A percentile compares a stretch with the other conserved stretches of the same genome.
phyloP scores from a whole-genome alignment of 768 basidiomycete genomes.

The Lyophyllum atratum region DNA sequence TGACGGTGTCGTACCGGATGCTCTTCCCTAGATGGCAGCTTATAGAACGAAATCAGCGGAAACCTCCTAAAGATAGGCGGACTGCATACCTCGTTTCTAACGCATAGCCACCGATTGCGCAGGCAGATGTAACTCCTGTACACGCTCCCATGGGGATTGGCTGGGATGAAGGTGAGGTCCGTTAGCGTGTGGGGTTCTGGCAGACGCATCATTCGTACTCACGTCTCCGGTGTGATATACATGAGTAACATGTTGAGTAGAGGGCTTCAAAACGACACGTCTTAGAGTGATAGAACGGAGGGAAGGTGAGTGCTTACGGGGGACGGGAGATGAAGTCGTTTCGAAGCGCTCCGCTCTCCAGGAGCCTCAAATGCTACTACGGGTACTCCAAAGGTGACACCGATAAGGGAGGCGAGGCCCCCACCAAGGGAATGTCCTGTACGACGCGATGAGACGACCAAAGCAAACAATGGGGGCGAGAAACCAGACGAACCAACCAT shows the following conservation, averaged over 20 bases:
- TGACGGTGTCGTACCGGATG: conserved; percentile 85
- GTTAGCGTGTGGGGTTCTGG: background rate
- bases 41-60: background rate
- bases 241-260: conserved; percentile 77
- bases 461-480: background rate
- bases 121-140: conserved; percentile 61
- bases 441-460: background rate
- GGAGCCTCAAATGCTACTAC: conserved; percentile 91
- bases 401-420: conserved; percentile 79
- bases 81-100: conserved; percentile 62
- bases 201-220: conserved; percentile 15
- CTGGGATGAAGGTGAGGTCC: conserved; percentile 22
- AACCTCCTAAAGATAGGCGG: background rate
- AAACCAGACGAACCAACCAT: conserved; percentile 53
- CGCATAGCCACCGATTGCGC: conserved; percentile 72
- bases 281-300: background rate
- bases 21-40: conserved; percentile 89
- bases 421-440: conserved; percentile 82
- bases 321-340: conserved; percentile 81
- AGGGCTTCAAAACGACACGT: conserved; percentile 46
- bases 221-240: conserved; percentile 90
- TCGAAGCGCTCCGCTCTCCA: conserved; percentile 67
- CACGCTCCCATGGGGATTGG: conserved; percentile 89
- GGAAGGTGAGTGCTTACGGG: conserved; percentile 53
- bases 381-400: conserved; percentile 89